A percentile compares a stretch with the other conserved stretches of the same genome.
These are phyloP conservation scores for Taiozyma onychis DNA, from an alignment of 1,139 yeast species.

Conservation along the genomic window DNA sequence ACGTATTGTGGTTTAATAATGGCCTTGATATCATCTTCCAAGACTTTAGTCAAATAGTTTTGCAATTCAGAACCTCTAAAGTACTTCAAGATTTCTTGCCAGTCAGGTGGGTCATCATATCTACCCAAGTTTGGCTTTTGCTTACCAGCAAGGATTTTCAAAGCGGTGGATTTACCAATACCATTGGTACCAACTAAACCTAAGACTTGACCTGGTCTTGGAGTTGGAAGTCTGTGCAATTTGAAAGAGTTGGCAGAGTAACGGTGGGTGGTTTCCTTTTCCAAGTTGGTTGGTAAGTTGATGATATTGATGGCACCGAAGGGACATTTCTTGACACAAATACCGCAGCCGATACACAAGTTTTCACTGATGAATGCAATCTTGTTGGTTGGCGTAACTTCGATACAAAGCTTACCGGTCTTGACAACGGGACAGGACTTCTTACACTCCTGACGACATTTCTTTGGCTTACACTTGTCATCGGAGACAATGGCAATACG, in stretches of 20 bases:
- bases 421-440: conserved; percentile 96
- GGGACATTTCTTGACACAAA: conserved; percentile 97
- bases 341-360: conserved; percentile 98
- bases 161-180: conserved; percentile 98
- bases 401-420: conserved; percentile 96
- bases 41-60: conserved; percentile 87
- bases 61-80: conserved; percentile 98
- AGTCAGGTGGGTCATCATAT: conserved; percentile 93
- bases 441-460: conserved; percentile 97
- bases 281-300: conserved; percentile 93
- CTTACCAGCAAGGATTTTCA: conserved; percentile 96
- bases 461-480: conserved; percentile 96
- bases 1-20: conserved; percentile 97
- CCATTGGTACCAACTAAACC: conserved; percentile 99
- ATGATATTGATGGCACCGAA: conserved; percentile 94
- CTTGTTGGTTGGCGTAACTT: conserved; percentile 84
- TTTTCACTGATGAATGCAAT: conserved; percentile 95
- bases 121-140: conserved; percentile 95
- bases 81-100: conserved; percentile 87
- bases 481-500: conserved; percentile 93
- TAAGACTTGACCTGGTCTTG: conserved; percentile 97
- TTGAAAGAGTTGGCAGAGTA: conserved; percentile 97
- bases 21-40: conserved; percentile 91
- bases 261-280: conserved; percentile 89
- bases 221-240: conserved; percentile 94